Percentiles rank a stretch among this genome's conserved stretches.
These are phyloP conservation scores for Aspergillus aculeatinus DNA, from an alignment of 2,329 filamentous ascomycete genomes.

Conservation along the genomic window DNA sequence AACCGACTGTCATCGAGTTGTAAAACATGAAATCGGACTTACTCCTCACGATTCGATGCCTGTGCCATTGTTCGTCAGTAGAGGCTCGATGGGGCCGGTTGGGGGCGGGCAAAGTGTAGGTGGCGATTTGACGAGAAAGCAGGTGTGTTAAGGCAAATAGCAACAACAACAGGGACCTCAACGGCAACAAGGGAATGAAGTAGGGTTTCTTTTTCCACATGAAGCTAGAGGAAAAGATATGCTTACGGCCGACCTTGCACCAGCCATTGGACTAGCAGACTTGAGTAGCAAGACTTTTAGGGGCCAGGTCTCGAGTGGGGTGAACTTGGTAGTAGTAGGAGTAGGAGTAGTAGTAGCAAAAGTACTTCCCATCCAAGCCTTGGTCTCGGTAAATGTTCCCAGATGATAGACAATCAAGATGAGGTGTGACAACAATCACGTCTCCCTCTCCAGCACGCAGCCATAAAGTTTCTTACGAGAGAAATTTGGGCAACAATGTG, in stretches of 20 bases:
- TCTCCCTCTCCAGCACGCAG: not conserved
- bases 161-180: not conserved
- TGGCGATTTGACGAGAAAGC: not conserved
- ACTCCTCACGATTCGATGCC: conserved; percentile 28
- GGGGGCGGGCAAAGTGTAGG: not conserved
- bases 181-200: not conserved
- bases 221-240: not conserved
- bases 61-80: conserved; percentile 26
- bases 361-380: not conserved
- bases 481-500: not conserved
- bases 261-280: conserved; percentile 11
- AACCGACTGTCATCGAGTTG: not conserved
- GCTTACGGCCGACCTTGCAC: conserved; percentile 17
- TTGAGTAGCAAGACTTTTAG: conserved; percentile 8
- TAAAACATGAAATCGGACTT: conserved; percentile 13
- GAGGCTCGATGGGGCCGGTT: conserved; percentile 13
- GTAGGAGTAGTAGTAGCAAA: not conserved
- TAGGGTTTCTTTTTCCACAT: not conserved
- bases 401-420: not conserved
- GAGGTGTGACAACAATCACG: not conserved
- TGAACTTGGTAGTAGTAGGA: not conserved
- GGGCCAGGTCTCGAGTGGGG: conserved; percentile 13
- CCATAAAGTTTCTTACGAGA: not conserved
- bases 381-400: conserved; percentile 4
- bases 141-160: not conserved